Evolutionary conservation across 495 filamentous ascomycete genomes (phyloP), one percentile per base, ranked within the genome.

Genomic region (Schizothecium vesticola): DNA sequence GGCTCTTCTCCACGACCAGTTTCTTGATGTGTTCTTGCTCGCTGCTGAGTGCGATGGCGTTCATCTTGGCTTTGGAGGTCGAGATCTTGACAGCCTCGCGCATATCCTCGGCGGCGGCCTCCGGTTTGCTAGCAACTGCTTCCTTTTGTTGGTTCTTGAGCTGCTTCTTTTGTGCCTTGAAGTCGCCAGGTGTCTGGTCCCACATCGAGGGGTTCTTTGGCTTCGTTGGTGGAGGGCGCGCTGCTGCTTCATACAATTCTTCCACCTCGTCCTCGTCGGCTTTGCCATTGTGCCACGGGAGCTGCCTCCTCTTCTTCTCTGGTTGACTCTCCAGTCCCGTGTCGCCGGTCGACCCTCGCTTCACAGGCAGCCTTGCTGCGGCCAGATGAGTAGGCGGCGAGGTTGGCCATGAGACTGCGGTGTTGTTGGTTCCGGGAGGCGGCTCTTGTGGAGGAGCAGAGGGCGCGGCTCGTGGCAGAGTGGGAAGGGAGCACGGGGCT

Each of bases 11-110:
- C 3, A 91, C 82, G 24, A 98, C 93, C 16, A 96, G 79, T 19
- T 91, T 85, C 64, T 94, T 82, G n/a, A 99, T 92, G 68, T 89
- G 86, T 58, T 83, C 81, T 77, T 99, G 95, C 76, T 99, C 95
- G 2, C 90, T 85, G 75, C 92, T 97, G 23, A 99, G 82, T 63
- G 87, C 88, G 22, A 96, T 85, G 10, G 82, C 78, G 0, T 87
- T 79, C n/a, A 85, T 64, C 25, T 65, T 66, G 28, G 36, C 33
- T 68, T 84, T 87, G 22, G 77, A 26, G 8, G 75, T 70, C 16
- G 68, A 77, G 24, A 76, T 72, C 22, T 77, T 79, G 36, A 76
- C 61, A 19, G 78, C 73, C 3, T 77, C 64, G 1, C 72, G 74
- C 51, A 77, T 72, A 61, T 80, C 77, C 24, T 78, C 76, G 16